Percentiles rank a stretch among this genome's conserved stretches.
phyloP scores from a whole-genome alignment of 805 yeast genomes.

The Yamadazyma ubonensis region DNA sequence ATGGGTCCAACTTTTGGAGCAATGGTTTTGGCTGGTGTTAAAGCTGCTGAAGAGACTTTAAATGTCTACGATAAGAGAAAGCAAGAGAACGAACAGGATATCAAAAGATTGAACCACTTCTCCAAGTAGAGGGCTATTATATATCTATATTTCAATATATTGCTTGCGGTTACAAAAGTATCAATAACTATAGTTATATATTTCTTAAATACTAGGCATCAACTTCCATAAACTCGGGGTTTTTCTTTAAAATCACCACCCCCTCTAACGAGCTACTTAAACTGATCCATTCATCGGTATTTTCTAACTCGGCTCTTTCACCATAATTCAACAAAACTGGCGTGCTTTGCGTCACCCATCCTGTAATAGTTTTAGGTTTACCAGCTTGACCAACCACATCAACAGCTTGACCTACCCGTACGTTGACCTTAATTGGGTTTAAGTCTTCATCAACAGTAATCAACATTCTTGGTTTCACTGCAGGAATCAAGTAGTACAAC shows the following conservation, averaged over 20 bases:
- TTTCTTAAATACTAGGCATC: slow-evolving; percentile 30
- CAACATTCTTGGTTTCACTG: slow-evolving; percentile 89
- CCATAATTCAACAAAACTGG: slow-evolving; percentile 93
- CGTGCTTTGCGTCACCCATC: slow-evolving; percentile 98
- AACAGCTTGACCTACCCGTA: slow-evolving; percentile 98
- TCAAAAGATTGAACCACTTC: slow-evolving; percentile 12
- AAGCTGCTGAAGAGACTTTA: slow-evolving; percentile 63
- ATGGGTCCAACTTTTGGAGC: slow-evolving; percentile 88
- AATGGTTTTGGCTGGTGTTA: slow-evolving; percentile 75
- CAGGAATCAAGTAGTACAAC: slow-evolving; percentile 81
- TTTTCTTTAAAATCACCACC: slow-evolving; percentile 85
- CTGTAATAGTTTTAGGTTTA: slow-evolving; percentile 97
- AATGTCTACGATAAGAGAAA: slow-evolving; percentile 29
- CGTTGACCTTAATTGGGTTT: slow-evolving; percentile 91
- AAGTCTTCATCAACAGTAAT: slow-evolving; percentile 89
- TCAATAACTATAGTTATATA: not conserved
- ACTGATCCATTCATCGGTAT: slow-evolving; percentile 80
- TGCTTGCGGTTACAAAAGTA: too few relatives aligned
- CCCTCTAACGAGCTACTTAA: slow-evolving; percentile 86
- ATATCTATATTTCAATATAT: too few relatives aligned
- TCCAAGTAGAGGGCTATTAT: too few relatives aligned
- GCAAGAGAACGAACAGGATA: slow-evolving; percentile 12
- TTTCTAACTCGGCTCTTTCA: slow-evolving; percentile 95
- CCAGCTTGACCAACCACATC: slow-evolving; percentile 99
- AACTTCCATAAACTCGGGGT: slow-evolving; percentile 76